A percentile compares a stretch with the other conserved stretches of the same genome.
Conservation (phyloP, 352 stramenopile genomes). For the Achlya hypogyna region DNA sequence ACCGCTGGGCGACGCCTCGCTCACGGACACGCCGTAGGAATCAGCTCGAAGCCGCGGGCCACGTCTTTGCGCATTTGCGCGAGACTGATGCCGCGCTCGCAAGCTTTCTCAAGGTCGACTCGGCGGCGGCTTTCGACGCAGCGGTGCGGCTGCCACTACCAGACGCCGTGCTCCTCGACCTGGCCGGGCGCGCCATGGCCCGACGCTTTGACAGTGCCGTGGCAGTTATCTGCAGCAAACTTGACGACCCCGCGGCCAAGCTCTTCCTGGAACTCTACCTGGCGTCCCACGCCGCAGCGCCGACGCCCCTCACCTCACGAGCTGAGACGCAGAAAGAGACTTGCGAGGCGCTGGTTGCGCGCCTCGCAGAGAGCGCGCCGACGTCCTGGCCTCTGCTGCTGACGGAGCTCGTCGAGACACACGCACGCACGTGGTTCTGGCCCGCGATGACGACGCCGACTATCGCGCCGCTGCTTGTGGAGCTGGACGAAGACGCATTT, state of each 20-base stretch:
- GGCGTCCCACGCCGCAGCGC: too few species aligned
- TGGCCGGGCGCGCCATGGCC: not conserved
- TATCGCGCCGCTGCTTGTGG: not conserved
- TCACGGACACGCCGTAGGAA: not conserved
- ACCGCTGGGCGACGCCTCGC: not conserved
- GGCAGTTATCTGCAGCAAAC: not conserved
- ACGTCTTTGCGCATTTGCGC: not conserved
- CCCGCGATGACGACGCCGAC: not conserved
- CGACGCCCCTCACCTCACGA: too few species aligned
- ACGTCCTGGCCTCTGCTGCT: not conserved
- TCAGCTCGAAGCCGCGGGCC: not conserved
- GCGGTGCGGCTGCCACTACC: not conserved
- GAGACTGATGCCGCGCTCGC: not conserved
- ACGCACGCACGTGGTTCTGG: not conserved
- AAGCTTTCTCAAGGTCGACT: constrained; percentile 2
- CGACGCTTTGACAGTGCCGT: not conserved
- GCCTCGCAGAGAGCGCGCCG: not conserved
- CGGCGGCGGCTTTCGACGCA: not conserved
- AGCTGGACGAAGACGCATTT: not conserved
- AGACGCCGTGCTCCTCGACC: not conserved
- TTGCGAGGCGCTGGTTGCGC: not conserved
- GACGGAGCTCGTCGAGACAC: not conserved
- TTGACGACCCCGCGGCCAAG: not conserved
- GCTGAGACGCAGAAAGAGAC: too few species aligned
- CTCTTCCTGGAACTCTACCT: not conserved